Evolutionary conservation across 108 stramenopile species (phyloP).

Genomic region (Cyclotella sp.): DNA sequence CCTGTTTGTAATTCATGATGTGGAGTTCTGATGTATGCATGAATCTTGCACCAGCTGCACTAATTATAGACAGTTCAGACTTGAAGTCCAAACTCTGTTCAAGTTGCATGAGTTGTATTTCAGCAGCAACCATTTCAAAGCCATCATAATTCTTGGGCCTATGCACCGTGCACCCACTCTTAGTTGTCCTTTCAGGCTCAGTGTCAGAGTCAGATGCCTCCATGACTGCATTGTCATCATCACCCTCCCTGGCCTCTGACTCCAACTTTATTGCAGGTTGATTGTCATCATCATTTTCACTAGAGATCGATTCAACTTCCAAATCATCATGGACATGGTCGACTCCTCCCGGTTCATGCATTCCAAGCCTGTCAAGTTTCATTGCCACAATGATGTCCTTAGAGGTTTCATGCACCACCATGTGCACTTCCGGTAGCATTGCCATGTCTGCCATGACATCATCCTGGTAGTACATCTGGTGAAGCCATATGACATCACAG

Average conservation of each 20-base stretch:
- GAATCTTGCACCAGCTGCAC: constrained; percentile 41
- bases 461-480: constrained; percentile 34
- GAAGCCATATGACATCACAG: constrained; percentile 44
- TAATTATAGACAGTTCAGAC: not conserved
- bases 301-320: not conserved
- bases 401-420: not conserved
- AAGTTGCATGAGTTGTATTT: not conserved
- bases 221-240: not conserved
- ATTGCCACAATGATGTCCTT: not conserved
- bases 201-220: not conserved
- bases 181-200: not conserved
- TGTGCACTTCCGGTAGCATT: constrained; percentile 2
- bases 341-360: not conserved
- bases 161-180: not conserved
- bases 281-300: not conserved
- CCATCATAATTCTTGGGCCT: not conserved
- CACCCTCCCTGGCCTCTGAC: constrained; percentile 4
- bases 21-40: constrained; percentile 28
- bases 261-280: not conserved
- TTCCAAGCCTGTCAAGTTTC: not conserved
- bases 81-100: not conserved
- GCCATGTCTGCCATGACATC: not conserved
- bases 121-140: not conserved
- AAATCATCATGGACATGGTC: not conserved
- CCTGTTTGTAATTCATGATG: constrained; percentile 44